These are phyloP conservation scores for Flaveria trinervia DNA, from an alignment of 129 eudicot species.

Conservation along the genomic window DNA sequence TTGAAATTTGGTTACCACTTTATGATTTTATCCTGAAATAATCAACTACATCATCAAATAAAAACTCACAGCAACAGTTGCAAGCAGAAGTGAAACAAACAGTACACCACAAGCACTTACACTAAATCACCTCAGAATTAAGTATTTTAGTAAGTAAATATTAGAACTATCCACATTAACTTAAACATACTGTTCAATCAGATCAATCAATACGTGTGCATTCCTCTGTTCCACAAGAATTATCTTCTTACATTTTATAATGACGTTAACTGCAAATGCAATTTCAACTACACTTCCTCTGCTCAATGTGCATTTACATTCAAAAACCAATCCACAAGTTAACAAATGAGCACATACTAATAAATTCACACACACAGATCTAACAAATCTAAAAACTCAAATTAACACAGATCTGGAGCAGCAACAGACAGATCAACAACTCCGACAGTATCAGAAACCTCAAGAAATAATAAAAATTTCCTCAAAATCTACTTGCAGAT, in stretches of 20 bases:
- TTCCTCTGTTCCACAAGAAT: conserved; percentile 4
- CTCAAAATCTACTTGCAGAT: conserved; percentile 7
- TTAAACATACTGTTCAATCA: neutral
- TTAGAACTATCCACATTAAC: neutral
- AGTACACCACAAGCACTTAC: neutral
- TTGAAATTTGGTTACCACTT: no score
- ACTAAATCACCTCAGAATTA: conserved; percentile 6
- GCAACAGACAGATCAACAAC: conserved; percentile 15
- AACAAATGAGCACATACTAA: conserved; percentile 7
- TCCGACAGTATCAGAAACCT: neutral
- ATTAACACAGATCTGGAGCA: conserved; percentile 21
- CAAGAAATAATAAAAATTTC: neutral
- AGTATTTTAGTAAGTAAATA: neutral
- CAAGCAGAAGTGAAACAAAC: conserved; percentile 2
- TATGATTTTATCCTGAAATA: neutral
- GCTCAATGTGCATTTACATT: neutral
- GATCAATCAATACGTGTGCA: neutral
- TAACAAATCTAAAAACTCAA: neutral
- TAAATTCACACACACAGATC: conserved; percentile 20
- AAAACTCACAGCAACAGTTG: conserved; percentile 9
- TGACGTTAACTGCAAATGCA: neutral
- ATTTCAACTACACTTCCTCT: conserved; percentile 8
- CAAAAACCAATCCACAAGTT: conserved; percentile 9
- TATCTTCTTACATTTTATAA: neutral
- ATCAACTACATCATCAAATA: neutral